Evolutionary conservation across 2,329 filamentous ascomycete species (phyloP), one percentile per base, ranked within the genome.

Genomic region (Macrophomina phaseolina): DNA sequence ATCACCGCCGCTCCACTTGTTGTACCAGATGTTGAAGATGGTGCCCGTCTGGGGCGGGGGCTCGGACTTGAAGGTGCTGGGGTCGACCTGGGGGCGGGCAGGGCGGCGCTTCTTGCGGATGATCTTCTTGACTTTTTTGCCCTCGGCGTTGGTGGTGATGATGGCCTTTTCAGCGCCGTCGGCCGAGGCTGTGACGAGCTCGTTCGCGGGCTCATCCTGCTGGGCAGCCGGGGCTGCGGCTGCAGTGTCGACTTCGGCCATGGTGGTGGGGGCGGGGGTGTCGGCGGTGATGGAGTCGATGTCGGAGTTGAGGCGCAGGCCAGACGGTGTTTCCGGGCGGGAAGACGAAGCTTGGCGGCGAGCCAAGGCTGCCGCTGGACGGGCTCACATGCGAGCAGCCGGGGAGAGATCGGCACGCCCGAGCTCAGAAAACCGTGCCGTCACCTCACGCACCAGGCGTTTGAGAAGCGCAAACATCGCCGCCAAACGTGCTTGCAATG

Each of bases 1-100:
- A 80, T 99, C 95, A 74, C 95, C 95, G 71, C 95, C 95, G 0
- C 90, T 91, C 94, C 94, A 98, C 81, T 97, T 98, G 83, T 97
- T 97, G 82, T 97, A 97, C 94, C 94, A 97, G 75, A 97, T 96
- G 80, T 99, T 67, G 51, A 67, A 67, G 60, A 67, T 67, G 0
- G 92, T 97, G 64, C 95, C 95, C 0, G 94, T 98, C 74, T 98
- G 94, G 1, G 92, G 91, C 16, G 94, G 93, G 4, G 92, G 91
- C 73, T 97, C 93, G 40, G 90, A 90, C 73, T 91, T 92, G 80
- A 97, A 87, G 51, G 90, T 90, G 48, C 90, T 89, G 1, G 93
- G 89, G 75, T 99, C 95, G 74, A 97, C 90, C 81, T 99, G 95
- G 0, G 91, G 91, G 67, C 94, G 89, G 55, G 95, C 95, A 38